A percentile compares a stretch with the other conserved stretches of the same genome.
Conservation (phyloP, 1,284 basidiomycete genomes). For the Trichosporon sp. region DNA sequence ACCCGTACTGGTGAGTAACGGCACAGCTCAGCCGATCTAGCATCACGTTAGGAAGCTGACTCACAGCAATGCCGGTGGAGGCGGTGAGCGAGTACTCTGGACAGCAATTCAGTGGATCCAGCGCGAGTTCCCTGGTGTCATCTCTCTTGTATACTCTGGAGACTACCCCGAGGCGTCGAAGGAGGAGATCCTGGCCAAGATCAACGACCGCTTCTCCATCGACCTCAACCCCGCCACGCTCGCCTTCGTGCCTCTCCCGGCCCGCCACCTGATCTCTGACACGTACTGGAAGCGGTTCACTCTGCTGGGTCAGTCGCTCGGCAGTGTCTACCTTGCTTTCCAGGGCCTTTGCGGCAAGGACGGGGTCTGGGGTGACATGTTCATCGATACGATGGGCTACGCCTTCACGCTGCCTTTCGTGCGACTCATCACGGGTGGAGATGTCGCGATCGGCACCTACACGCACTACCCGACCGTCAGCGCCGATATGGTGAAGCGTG, state of each 20-base stretch:
- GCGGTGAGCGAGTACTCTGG: slow-evolving; percentile 96
- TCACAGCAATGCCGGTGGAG: slow-evolving; percentile 89
- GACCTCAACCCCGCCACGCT: slow-evolving; percentile 66
- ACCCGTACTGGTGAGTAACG: slow-evolving; percentile 82
- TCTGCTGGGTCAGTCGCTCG: slow-evolving; percentile 85
- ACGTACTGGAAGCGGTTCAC: slow-evolving; percentile 84
- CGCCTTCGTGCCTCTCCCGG: slow-evolving; percentile 75
- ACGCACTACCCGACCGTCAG: slow-evolving; percentile 97
- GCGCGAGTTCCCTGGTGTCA: slow-evolving; percentile 66
- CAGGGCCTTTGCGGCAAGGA: slow-evolving; percentile 61
- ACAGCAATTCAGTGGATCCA: slow-evolving; percentile 82
- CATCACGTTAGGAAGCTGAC: slow-evolving; percentile 9
- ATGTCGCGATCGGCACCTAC: slow-evolving; percentile 81
- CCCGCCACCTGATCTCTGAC: slow-evolving; percentile 76
- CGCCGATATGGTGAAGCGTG: slow-evolving; percentile 87
- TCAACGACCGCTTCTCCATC: slow-evolving; percentile 85
- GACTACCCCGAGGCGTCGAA: slow-evolving; percentile 75
- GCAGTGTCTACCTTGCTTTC: slow-evolving; percentile 78
- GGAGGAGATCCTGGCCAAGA: slow-evolving; percentile 76
- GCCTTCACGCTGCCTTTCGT: slow-evolving; percentile 88
- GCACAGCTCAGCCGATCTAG: background rate
- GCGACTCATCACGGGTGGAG: slow-evolving; percentile 61
- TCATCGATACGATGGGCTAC: slow-evolving; percentile 97
- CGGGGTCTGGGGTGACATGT: slow-evolving; percentile 67
- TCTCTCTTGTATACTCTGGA: slow-evolving; percentile 90